A percentile compares a stretch with the other conserved stretches of the same genome.
Evolutionary conservation across 2,329 filamentous ascomycete species (phyloP).

Genomic region (Dothideomycetidae sp.): DNA sequence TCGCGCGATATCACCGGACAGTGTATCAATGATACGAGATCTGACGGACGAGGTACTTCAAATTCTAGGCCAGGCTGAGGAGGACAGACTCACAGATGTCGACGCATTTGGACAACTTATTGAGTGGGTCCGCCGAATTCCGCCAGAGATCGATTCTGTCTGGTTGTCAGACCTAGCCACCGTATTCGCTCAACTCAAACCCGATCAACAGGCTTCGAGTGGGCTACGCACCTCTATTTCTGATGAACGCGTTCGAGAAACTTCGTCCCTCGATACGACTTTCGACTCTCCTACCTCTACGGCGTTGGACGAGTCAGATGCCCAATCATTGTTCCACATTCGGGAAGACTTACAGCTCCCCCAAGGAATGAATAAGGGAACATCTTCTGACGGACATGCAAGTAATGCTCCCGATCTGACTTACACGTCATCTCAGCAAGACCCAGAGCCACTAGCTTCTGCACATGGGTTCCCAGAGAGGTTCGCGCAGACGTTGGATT

Average conservation of each 20-base stretch:
- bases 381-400: too few species aligned
- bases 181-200: conserved; percentile 1
- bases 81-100: neutral
- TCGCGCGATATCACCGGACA: neutral
- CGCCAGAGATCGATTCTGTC: conserved; percentile 3
- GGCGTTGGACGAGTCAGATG: too few species aligned
- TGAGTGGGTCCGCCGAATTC: conserved; percentile 6
- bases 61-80: conserved; percentile 1
- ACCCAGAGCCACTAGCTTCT: too few species aligned
- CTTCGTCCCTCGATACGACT: too few species aligned
- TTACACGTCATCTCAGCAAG: too few species aligned
- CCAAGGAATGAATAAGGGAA: too few species aligned
- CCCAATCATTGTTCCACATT: too few species aligned
- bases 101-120: conserved; percentile 3
- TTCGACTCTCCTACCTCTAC: too few species aligned
- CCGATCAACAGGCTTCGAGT: neutral
- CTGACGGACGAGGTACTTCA: conserved; percentile 4
- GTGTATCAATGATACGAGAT: conserved; percentile 2
- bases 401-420: too few species aligned
- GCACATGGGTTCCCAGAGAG: too few species aligned
- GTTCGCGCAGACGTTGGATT: too few species aligned
- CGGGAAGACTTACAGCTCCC: too few species aligned
- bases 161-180: conserved; percentile 3
- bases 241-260: neutral
- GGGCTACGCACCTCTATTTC: neutral